Conservation (phyloP, 164 flowering plant genomes). For the Vitis rotundifolia region DNA sequence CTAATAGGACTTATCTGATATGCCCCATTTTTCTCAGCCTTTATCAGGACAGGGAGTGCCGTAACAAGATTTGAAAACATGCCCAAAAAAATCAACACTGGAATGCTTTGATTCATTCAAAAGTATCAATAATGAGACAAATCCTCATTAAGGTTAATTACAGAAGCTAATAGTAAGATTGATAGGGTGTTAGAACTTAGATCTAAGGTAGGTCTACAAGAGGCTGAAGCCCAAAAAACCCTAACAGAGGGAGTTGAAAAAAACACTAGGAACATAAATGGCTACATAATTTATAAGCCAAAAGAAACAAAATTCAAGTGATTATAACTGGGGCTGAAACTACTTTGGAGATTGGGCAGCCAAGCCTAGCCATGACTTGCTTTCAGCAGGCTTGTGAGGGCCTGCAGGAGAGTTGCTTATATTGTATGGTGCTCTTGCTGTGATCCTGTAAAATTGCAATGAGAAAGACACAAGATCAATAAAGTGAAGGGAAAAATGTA, state of each 20-base stretch:
- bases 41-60: too few species aligned
- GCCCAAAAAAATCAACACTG: too few species aligned
- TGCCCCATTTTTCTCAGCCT: too few species aligned
- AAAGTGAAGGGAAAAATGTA: neutral
- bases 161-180: conserved; percentile 16
- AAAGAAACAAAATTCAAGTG: conserved; percentile 2
- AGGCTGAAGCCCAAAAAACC: conserved; percentile 3
- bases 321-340: conserved; percentile 11
- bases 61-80: too few species aligned
- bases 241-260: neutral
- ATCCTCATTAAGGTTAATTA: conserved; percentile 7
- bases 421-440: conserved; percentile 56
- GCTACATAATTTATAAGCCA: neutral
- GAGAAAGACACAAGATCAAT: neutral
- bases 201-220: neutral
- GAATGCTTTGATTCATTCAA: neutral
- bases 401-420: conserved; percentile 8
- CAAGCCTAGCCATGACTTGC: conserved; percentile 62
- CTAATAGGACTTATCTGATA: too few species aligned
- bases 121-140: neutral
- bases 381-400: conserved; percentile 25
- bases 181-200: conserved; percentile 13
- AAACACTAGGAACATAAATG: too few species aligned
- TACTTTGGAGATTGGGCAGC: conserved; percentile 35
- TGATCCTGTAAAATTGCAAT: conserved; percentile 44